Evolutionary conservation across 805 yeast genomes (phyloP).

Genomic region (Candida incommunis): DNA sequence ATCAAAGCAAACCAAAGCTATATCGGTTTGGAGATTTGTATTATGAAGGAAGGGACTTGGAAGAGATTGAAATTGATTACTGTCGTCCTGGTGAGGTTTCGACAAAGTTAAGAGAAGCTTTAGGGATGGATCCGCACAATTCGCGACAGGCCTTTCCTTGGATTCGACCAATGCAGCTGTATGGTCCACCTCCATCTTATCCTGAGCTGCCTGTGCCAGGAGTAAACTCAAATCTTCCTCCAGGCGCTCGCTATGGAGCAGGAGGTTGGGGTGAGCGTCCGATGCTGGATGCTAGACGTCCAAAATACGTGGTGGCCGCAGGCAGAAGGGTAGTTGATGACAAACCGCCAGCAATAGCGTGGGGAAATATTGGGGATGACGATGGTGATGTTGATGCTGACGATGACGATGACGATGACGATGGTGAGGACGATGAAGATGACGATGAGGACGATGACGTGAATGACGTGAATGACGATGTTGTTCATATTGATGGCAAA

Average conservation of each 20-base stretch:
- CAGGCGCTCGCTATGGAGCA: constrained; percentile 22
- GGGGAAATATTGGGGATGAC: constrained; percentile 14
- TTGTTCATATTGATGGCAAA: constrained; percentile 12
- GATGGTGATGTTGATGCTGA: constrained; percentile 25
- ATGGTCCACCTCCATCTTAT: constrained; percentile 80
- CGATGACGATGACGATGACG: constrained; percentile 21
- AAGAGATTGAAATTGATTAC: constrained; percentile 27
- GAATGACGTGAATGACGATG: constrained; percentile 22
- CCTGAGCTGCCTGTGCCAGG: constrained; percentile 48
- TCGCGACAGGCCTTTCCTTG: constrained; percentile 53
- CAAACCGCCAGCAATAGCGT: constrained; percentile 2
- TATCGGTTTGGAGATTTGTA: constrained; percentile 65
- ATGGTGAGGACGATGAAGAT: constrained; percentile 23
- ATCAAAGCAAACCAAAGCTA: constrained; percentile 61
- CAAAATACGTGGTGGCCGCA: constrained; percentile 15
- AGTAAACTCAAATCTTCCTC: constrained; percentile 28
- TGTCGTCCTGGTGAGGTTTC: constrained; percentile 59
- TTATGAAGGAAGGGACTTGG: constrained; percentile 59
- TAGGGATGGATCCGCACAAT: constrained; percentile 45
- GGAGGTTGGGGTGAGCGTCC: constrained; percentile 22
- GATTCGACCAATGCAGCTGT: constrained; percentile 49
- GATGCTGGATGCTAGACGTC: constrained; percentile 19
- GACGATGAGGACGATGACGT: constrained; percentile 24
- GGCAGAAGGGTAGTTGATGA: background rate
- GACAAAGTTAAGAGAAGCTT: constrained; percentile 45